A percentile compares a stretch with the other conserved stretches of the same genome.
These are phyloP conservation scores for Cryoendolithus antarcticus DNA, from an alignment of 2,329 filamentous ascomycete genomes.

Conservation along the genomic window DNA sequence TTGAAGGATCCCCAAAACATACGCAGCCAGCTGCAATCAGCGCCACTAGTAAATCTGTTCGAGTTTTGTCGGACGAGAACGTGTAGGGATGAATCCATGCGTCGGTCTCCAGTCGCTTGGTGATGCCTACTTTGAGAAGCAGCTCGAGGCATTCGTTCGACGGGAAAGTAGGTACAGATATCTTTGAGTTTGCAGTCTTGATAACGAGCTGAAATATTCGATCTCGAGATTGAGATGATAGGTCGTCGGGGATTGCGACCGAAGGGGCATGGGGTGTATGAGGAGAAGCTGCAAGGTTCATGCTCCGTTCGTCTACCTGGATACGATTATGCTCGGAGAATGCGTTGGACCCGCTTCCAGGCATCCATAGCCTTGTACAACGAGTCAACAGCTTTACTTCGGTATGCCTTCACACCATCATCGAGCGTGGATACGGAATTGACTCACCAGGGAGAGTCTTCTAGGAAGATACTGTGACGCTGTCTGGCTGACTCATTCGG, in stretches of 20 bases:
- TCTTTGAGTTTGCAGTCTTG: slow-evolving; percentile 17
- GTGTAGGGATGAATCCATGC: slow-evolving; percentile 24
- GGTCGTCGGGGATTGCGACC: slow-evolving; percentile 14
- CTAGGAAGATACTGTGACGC: slow-evolving; percentile 7
- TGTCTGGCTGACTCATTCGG: slow-evolving; percentile 2
- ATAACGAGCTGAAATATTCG: slow-evolving; percentile 21
- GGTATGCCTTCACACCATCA: too few relatives aligned
- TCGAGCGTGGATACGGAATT: too few relatives aligned
- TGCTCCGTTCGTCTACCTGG: slow-evolving; percentile 16
- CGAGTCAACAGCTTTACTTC: too few relatives aligned
- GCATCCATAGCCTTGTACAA: slow-evolving; percentile 15
- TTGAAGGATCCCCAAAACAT: slow-evolving; percentile 21
- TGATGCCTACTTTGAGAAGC: slow-evolving; percentile 22
- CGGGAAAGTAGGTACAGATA: slow-evolving; percentile 21
- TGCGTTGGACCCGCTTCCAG: slow-evolving; percentile 18
- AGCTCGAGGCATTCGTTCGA: slow-evolving; percentile 19
- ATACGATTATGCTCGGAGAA: slow-evolving; percentile 20
- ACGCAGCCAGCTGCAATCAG: slow-evolving; percentile 22
- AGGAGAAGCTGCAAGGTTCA: slow-evolving; percentile 19
- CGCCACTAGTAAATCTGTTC: slow-evolving; percentile 19
- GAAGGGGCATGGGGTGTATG: slow-evolving; percentile 17
- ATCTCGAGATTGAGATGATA: slow-evolving; percentile 15
- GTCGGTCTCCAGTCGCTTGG: slow-evolving; percentile 21
- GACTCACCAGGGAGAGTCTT: slow-evolving; percentile 8
- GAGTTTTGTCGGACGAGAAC: slow-evolving; percentile 14